Evolutionary conservation across 2,329 filamentous ascomycete genomes (phyloP).

Genomic region (Gnomoniopsis smithogilvyi): DNA sequence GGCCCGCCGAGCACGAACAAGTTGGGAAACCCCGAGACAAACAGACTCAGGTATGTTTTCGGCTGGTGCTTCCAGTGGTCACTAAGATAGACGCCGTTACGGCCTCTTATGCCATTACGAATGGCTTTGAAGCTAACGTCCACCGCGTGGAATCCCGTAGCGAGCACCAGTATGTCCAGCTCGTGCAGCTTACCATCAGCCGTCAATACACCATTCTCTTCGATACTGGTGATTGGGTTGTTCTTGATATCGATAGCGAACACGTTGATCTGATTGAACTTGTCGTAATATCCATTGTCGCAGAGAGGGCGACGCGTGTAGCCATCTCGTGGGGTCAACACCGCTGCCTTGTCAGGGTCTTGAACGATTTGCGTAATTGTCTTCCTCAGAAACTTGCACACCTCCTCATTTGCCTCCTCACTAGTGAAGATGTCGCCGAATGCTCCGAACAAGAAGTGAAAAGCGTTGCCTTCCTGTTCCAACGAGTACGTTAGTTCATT

Average conservation of each 20-base stretch:
- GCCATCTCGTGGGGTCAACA: slow-evolving; percentile 43
- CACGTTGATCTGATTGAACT: slow-evolving; percentile 43
- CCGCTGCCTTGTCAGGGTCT: slow-evolving; percentile 38
- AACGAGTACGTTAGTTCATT: no score
- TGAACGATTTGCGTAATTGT: slow-evolving; percentile 41
- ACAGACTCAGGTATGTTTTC: slow-evolving; percentile 25
- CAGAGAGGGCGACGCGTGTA: slow-evolving; percentile 38
- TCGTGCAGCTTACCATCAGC: slow-evolving; percentile 33
- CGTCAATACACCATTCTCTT: slow-evolving; percentile 34
- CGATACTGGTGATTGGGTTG: slow-evolving; percentile 38
- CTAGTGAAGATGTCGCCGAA: slow-evolving; percentile 44
- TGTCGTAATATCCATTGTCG: slow-evolving; percentile 48
- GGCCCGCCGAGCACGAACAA: slow-evolving; percentile 19
- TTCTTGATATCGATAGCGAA: slow-evolving; percentile 40
- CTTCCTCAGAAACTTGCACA: slow-evolving; percentile 46
- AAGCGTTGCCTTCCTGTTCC: slow-evolving; percentile 46
- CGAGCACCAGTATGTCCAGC: slow-evolving; percentile 32
- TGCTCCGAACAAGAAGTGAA: slow-evolving; percentile 36
- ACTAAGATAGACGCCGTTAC: slow-evolving; percentile 25
- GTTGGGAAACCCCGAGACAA: slow-evolving; percentile 18
- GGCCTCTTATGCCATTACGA: slow-evolving; percentile 22
- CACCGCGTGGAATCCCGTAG: slow-evolving; percentile 31
- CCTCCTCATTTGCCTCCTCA: slow-evolving; percentile 37
- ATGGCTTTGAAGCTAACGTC: slow-evolving; percentile 30
- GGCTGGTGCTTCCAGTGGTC: slow-evolving; percentile 31